Evolutionary conservation across 352 stramenopile species (phyloP).

Genomic region (Globisporangium solare): DNA sequence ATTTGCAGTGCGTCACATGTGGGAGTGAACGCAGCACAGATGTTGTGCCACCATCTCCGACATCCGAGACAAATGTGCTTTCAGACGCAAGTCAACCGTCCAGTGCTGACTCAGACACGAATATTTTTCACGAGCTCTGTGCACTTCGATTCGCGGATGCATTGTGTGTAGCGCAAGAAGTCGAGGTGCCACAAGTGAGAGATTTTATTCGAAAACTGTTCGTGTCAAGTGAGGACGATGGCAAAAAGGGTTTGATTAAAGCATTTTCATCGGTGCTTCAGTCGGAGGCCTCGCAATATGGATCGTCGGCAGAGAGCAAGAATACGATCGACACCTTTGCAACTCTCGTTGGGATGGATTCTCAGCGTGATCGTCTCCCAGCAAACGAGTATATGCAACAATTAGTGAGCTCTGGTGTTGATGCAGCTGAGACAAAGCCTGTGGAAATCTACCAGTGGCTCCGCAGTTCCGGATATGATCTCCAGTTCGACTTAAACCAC

Average conservation of each 20-base stretch:
- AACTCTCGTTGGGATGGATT: conserved; percentile 18
- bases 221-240: conserved; percentile 13
- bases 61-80: conserved; percentile 1
- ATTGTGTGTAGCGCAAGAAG: conserved; percentile 26
- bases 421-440: conserved; percentile 19
- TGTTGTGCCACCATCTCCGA: conserved; percentile 20
- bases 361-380: conserved; percentile 3
- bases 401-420: conserved; percentile 4
- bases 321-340: conserved; percentile 24
- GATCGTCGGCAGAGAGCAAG: conserved; percentile 29
- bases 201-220: conserved; percentile 29
- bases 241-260: conserved; percentile 4
- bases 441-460: conserved; percentile 43
- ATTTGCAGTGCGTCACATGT: conserved; percentile 45
- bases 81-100: background rate
- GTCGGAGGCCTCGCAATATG: conserved; percentile 20
- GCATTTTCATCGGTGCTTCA: conserved; percentile 13
- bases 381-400: conserved; percentile 5
- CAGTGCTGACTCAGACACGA: conserved; percentile 5
- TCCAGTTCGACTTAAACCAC: conserved; percentile 48
- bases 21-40: conserved; percentile 44
- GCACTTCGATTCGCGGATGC: conserved; percentile 34
- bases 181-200: conserved; percentile 21
- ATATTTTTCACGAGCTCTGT: conserved; percentile 18
- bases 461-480: conserved; percentile 46